Evolutionary conservation across 192 early-diverging fungal genomes (phyloP).

Genomic region (Entophlyctis luteolus): DNA sequence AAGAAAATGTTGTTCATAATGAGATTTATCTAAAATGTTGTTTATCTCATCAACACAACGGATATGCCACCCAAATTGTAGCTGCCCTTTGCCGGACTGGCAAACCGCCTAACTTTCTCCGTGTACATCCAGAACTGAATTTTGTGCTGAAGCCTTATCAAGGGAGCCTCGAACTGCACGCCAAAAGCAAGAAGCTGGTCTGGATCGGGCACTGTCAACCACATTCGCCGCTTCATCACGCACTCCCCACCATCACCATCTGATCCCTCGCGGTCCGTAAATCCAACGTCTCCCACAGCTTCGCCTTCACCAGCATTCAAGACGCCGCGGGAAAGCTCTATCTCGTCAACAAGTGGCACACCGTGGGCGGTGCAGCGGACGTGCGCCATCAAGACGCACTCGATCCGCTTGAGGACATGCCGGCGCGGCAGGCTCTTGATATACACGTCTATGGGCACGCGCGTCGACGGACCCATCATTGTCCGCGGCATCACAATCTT

Average conservation of each 20-base stretch:
- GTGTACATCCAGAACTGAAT: slow-evolving; percentile 2
- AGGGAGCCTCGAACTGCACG: slow-evolving; percentile 5
- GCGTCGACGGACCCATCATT: slow-evolving; percentile 2
- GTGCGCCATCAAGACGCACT: background rate
- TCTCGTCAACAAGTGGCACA: background rate
- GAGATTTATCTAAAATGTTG: background rate
- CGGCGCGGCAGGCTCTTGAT: background rate
- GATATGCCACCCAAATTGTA: slow-evolving; percentile 9
- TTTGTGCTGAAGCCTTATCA: slow-evolving; percentile 1
- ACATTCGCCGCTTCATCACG: slow-evolving; percentile 17
- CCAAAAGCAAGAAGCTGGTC: slow-evolving; percentile 3
- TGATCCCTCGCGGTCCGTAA: background rate
- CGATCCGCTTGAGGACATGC: background rate
- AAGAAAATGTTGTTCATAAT: too few species aligned
- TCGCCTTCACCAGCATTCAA: background rate
- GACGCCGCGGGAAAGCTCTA: background rate
- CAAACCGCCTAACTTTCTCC: background rate
- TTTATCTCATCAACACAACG: slow-evolving; percentile 6
- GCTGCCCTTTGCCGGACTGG: background rate
- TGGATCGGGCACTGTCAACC: slow-evolving; percentile 6
- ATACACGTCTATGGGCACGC: slow-evolving; percentile 15
- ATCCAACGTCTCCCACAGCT: background rate
- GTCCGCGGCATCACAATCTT: slow-evolving; percentile 16
- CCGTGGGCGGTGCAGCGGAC: background rate
- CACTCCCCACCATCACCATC: background rate